Percentiles rank a stretch among this genome's conserved stretches.
These are phyloP conservation scores for Irineochytrium annulatum DNA, from an alignment of 192 early-diverging fungal genomes.

Conservation along the genomic window DNA sequence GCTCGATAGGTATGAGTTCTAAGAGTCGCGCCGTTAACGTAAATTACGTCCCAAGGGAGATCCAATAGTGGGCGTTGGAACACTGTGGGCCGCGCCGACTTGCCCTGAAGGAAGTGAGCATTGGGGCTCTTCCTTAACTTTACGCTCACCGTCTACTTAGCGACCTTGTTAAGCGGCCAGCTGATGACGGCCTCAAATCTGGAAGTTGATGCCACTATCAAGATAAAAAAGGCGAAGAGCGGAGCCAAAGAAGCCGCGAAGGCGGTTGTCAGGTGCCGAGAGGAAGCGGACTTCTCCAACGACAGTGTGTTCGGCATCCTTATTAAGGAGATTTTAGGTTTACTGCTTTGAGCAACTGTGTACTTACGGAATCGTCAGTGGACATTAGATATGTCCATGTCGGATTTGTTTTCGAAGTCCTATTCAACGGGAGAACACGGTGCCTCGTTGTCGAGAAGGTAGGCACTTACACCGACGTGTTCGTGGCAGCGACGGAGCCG, in stretches of 20 bases:
- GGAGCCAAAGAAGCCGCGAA: conserved; percentile 34
- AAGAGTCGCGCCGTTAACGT: no score
- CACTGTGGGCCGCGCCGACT: not conserved
- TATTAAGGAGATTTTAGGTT: conserved; percentile 62
- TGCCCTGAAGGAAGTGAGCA: not conserved
- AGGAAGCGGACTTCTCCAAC: conserved; percentile 28
- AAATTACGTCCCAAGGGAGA: not conserved
- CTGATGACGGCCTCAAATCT: conserved; percentile 43
- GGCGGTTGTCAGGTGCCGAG: conserved; percentile 39
- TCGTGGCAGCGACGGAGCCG: no score
- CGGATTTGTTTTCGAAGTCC: conserved; percentile 48
- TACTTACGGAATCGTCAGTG: conserved; percentile 44
- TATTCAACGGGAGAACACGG: conserved; percentile 49
- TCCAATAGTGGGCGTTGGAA: not conserved
- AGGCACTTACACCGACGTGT: no score
- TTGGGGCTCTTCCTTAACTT: no score
- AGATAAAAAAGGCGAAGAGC: conserved; percentile 7
- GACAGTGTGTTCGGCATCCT: conserved; percentile 51
- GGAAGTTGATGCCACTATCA: conserved; percentile 38
- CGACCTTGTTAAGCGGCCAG: conserved; percentile 38
- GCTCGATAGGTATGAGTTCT: no score
- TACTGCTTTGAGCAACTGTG: no score
- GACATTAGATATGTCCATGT: conserved; percentile 54
- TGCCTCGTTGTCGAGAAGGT: conserved; percentile 30
- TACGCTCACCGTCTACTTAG: no score